Evolutionary conservation across 164 flowering plant species (phyloP), one percentile per base, ranked within the genome.

Genomic region (Kingdonia uniflora): DNA sequence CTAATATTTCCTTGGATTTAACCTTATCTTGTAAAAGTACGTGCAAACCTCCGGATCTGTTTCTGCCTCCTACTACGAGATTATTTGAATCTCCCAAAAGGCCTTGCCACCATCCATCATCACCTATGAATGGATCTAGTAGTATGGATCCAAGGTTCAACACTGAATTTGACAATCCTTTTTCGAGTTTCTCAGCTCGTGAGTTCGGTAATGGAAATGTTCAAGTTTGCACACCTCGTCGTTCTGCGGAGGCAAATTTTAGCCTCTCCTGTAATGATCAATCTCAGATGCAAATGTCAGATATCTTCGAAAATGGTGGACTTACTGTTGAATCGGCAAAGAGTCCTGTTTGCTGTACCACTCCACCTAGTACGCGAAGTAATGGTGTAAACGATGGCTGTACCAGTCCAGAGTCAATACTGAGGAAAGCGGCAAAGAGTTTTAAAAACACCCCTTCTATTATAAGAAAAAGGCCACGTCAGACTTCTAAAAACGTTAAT

Each of bases 371-470:
- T 42, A 35, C 17, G 1, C 47, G 11, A 53, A 43, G 45, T 42
- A 19, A 29, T 11, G 25, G 60, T 58, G 52, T 5, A 19, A 54
- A 25, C 44, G 17, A 44, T 51, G 38, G 39, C 51, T 63, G 51
- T 49, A 37, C 35, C 50, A 65, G 73, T 55, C 76, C 76, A 10
- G 73, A 65, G 40, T 61, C 74, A n/a, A 62, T 64, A 45, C 64
- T 81, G 62, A 76, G 68, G 64, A 73, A 33, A 16, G 73, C 71
- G 25, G 83, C 81, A 6, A 64, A 42, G 60, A 74, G 62, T 49
- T 81, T 57, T 52, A 48, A 51, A 33, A 68, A 58, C 26, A 68
- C 67, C 23, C 87, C 83, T 14, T 72, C 80, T 15, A 81, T 81
- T 22, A 66, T 81, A 3, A 71, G 87, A 33, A 80, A 69, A 51